A percentile compares a stretch with the other conserved stretches of the same genome.
These are phyloP conservation scores for Ophiosphaerella herpotricha DNA, from an alignment of 2,329 filamentous ascomycete species.

Conservation along the genomic window DNA sequence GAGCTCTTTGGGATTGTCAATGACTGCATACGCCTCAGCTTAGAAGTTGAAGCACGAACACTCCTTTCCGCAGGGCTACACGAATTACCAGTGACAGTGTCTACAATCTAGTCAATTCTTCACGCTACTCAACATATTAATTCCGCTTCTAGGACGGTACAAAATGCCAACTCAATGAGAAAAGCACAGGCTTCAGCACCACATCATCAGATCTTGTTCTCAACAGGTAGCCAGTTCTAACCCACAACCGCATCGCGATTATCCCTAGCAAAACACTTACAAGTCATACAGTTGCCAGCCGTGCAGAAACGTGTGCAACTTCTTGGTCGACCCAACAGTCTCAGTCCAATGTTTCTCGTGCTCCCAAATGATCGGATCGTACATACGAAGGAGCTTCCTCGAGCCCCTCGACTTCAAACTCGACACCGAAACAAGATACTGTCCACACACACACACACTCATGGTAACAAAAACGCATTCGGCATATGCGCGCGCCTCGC, in stretches of 20 bases:
- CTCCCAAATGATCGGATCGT: constrained; percentile 4
- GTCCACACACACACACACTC: constrained; percentile 5
- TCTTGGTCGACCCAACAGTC: constrained; percentile 6
- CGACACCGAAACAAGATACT: neutral
- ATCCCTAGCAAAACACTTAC: neutral
- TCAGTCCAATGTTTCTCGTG: constrained; percentile 5
- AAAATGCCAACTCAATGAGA: neutral
- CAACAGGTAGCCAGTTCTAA: neutral
- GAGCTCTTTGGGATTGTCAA: neutral
- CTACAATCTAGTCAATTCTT: neutral
- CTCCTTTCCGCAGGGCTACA: neutral
- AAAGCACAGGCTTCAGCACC: neutral
- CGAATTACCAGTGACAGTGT: neutral
- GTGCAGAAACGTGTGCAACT: constrained; percentile 1
- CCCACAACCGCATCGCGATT: constrained; percentile 7
- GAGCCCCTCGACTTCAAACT: constrained; percentile 6
- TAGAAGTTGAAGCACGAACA: neutral
- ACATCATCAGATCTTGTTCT: neutral
- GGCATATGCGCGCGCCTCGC: too few relatives aligned
- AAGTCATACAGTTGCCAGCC: constrained; percentile 7
- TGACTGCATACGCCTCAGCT: neutral
- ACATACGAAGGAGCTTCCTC: constrained; percentile 2
- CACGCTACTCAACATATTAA: neutral
- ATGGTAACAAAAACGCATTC: constrained; percentile 8
- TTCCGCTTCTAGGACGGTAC: neutral